These are phyloP conservation scores for Amanita polypyramis DNA, from an alignment of 768 basidiomycete species.

Conservation along the genomic window DNA sequence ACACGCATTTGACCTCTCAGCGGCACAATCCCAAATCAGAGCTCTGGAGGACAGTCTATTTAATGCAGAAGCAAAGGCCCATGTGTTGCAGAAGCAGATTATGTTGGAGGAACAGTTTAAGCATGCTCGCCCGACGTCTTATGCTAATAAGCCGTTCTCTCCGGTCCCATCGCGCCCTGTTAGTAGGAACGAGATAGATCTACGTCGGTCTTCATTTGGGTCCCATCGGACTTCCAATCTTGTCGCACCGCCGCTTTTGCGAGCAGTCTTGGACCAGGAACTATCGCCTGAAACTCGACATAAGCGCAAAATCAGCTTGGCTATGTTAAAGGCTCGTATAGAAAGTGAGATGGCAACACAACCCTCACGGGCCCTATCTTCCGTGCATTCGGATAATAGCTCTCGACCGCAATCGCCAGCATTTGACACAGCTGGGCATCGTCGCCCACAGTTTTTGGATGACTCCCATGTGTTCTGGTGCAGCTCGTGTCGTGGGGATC, in stretches of 20 bases:
- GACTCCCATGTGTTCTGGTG: slow-evolving; percentile 90
- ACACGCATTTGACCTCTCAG: slow-evolving; percentile 71
- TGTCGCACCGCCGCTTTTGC: slow-evolving; percentile 31
- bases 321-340: slow-evolving; percentile 87
- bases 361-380: slow-evolving; percentile 41
- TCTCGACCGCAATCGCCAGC: slow-evolving; percentile 16
- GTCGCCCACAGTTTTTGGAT: slow-evolving; percentile 71
- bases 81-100: slow-evolving; percentile 60
- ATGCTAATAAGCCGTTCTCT: slow-evolving; percentile 35
- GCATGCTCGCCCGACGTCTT: slow-evolving; percentile 31
- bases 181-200: slow-evolving; percentile 28
- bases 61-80: slow-evolving; percentile 59
- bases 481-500: slow-evolving; percentile 68
- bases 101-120: slow-evolving; percentile 58
- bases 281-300: slow-evolving; percentile 70
- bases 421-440: slow-evolving; percentile 15
- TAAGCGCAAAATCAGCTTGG: slow-evolving; percentile 73
- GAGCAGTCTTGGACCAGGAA: slow-evolving; percentile 57
- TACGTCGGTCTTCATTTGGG: slow-evolving; percentile 27
- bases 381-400: slow-evolving; percentile 32
- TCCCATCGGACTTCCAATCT: slow-evolving; percentile 29
- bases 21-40: slow-evolving; percentile 71
- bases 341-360: slow-evolving; percentile 59
- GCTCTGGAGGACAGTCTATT: slow-evolving; percentile 64
- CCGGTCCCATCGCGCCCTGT: slow-evolving; percentile 37